Percentiles rank a stretch among this genome's conserved stretches.
These are phyloP conservation scores for Ilex aquifolium DNA, from an alignment of 257 asterid species.

Conservation along the genomic window DNA sequence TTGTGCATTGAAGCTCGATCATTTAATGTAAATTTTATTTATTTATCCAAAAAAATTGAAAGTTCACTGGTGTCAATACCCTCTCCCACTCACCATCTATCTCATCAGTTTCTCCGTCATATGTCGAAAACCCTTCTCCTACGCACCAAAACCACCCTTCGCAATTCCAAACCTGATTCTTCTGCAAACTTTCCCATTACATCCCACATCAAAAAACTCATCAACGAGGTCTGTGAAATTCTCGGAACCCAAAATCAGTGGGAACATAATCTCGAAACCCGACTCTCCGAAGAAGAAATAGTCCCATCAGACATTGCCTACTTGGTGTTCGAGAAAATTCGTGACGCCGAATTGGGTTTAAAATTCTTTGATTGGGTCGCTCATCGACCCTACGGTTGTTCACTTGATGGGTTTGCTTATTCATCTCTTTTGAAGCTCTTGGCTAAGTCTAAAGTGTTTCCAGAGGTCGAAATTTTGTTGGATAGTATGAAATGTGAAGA, in stretches of 20 bases:
- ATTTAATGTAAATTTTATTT: too few species aligned
- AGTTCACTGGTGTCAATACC: too few species aligned
- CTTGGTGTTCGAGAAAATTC: constrained; percentile 85
- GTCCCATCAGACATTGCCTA: constrained; percentile 75
- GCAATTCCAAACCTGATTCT: constrained; percentile 35
- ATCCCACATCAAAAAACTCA: constrained; percentile 37
- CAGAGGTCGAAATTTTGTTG: constrained; percentile 51
- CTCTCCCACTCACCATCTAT: too few species aligned
- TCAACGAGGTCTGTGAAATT: constrained; percentile 51
- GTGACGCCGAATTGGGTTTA: constrained; percentile 58
- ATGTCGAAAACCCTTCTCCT: constrained; percentile 72
- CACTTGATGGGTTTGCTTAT: constrained; percentile 66
- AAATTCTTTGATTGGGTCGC: constrained; percentile 65
- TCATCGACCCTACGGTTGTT: constrained; percentile 29
- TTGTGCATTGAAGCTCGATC: too few species aligned
- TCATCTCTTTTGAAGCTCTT: constrained; percentile 82
- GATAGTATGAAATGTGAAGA: constrained; percentile 53
- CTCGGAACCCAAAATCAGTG: constrained; percentile 51
- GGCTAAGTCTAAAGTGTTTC: constrained; percentile 50
- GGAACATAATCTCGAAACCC: constrained; percentile 53
- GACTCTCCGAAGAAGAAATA: constrained; percentile 47
- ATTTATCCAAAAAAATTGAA: too few species aligned
- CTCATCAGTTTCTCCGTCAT: constrained; percentile 1
- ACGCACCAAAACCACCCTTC: constrained; percentile 63
- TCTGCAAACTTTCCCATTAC: constrained; percentile 20